phyloP scores from a whole-genome alignment of 768 basidiomycete genomes.

The Pisolithus sp. region DNA sequence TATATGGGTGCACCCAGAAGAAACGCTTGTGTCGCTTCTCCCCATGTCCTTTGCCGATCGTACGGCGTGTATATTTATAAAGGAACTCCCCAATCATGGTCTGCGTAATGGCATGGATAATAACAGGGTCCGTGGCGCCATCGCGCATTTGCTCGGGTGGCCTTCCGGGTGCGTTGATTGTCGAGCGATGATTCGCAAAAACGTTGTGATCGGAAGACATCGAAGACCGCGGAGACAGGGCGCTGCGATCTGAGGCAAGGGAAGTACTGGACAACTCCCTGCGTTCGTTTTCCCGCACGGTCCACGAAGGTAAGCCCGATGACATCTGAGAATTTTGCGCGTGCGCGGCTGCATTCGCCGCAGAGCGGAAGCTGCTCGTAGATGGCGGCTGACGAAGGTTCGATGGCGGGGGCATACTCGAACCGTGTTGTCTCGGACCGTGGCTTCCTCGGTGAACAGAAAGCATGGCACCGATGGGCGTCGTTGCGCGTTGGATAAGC shows the following conservation, averaged over 20 bases:
- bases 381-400: constrained; percentile 68
- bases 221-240: constrained; percentile 71
- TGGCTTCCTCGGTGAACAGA: constrained; percentile 45
- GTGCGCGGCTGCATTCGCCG: constrained; percentile 52
- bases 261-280: constrained; percentile 64
- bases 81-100: constrained; percentile 99
- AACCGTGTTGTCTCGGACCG: constrained; percentile 55
- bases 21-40: constrained; percentile 88
- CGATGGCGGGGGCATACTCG: constrained; percentile 65
- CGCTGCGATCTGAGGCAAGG: constrained; percentile 60
- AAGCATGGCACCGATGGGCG: constrained; percentile 66
- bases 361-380: constrained; percentile 78
- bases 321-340: constrained; percentile 40
- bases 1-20: constrained; percentile 99
- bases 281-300: constrained; percentile 46
- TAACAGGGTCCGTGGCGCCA: constrained; percentile 72
- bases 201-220: constrained; percentile 71
- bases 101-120: constrained; percentile 97
- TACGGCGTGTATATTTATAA: constrained; percentile 90
- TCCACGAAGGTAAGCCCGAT: constrained; percentile 42
- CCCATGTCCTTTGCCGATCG: constrained; percentile 87
- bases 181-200: constrained; percentile 35
- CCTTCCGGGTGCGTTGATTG: constrained; percentile 42
- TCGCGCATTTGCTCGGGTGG: constrained; percentile 16
- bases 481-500: constrained; percentile 87